Evolutionary conservation across 164 flowering plant genomes (phyloP).

Genomic region (Magnolia changhungtana): DNA sequence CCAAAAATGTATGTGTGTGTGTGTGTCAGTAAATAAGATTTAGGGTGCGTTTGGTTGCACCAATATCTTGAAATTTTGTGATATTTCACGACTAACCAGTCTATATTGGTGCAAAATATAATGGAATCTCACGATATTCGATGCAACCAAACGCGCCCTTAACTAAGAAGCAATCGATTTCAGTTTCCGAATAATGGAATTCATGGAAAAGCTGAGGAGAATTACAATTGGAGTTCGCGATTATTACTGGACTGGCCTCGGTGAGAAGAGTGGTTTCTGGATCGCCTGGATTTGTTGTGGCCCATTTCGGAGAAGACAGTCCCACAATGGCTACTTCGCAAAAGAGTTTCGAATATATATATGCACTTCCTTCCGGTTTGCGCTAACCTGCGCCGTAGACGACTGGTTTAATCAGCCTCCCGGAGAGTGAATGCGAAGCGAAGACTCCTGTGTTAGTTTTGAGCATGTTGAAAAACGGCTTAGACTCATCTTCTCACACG

Average conservation of each 20-base stretch:
- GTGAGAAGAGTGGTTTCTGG: constrained; percentile 39
- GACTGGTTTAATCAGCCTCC: background rate
- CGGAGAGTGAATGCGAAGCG: too few species aligned
- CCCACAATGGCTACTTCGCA: background rate
- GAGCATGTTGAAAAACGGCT: too few species aligned
- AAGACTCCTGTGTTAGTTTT: too few species aligned
- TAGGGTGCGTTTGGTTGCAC: background rate
- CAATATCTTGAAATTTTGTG: background rate
- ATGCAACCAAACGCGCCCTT: background rate
- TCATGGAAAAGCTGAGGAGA: background rate
- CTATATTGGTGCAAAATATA: background rate
- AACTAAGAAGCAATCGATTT: background rate
- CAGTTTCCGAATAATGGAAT: too few species aligned
- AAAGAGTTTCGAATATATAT: background rate
- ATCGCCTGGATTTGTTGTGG: constrained; percentile 46
- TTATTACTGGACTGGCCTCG: constrained; percentile 43
- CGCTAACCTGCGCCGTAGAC: constrained; percentile 2
- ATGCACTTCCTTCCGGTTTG: background rate
- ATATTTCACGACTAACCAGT: background rate
- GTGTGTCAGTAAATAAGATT: too few species aligned
- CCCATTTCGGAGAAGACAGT: constrained; percentile 39
- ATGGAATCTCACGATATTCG: background rate
- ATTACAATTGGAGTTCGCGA: constrained; percentile 28
- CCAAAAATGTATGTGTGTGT: too few species aligned
- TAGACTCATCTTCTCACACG: too few species aligned